Conservation (phyloP, 2,329 filamentous ascomycete species). For the Xylaria sp. region DNA sequence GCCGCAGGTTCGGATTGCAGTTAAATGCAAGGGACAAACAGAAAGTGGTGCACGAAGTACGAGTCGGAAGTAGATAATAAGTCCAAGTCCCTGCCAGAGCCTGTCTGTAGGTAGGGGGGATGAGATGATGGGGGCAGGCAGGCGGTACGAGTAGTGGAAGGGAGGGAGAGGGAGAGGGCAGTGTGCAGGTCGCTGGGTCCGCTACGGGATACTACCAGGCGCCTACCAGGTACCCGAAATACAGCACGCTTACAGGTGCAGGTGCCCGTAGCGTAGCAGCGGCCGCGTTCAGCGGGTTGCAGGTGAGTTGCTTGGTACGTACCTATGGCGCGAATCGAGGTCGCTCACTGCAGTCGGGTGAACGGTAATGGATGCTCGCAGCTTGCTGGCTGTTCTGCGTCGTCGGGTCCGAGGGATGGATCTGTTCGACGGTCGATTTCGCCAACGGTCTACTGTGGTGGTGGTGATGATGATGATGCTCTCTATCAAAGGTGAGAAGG, state of each 20-base stretch:
- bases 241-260: too few relatives aligned
- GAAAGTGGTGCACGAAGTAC: neutral
- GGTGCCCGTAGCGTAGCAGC: too few relatives aligned
- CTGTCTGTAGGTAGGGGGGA: neutral
- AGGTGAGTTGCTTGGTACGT: too few relatives aligned
- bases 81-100: neutral
- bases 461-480: too few relatives aligned
- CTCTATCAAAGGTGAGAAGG: neutral
- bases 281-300: too few relatives aligned
- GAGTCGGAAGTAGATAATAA: neutral
- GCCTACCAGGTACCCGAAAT: too few relatives aligned
- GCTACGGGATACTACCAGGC: too few relatives aligned
- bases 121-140: neutral
- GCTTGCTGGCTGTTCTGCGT: too few relatives aligned
- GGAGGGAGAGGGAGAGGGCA: neutral
- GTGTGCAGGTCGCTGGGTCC: neutral
- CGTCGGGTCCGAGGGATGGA: too few relatives aligned
- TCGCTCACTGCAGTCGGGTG: too few relatives aligned
- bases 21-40: constrained; percentile 17
- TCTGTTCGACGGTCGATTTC: neutral
- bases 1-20: constrained; percentile 10
- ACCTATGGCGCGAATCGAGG: too few relatives aligned
- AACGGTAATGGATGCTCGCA: too few relatives aligned
- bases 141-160: neutral
- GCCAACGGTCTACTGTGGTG: neutral